Evolutionary conservation across 129 eudicot species (phyloP).

Genomic region (Centaurea solstitialis): DNA sequence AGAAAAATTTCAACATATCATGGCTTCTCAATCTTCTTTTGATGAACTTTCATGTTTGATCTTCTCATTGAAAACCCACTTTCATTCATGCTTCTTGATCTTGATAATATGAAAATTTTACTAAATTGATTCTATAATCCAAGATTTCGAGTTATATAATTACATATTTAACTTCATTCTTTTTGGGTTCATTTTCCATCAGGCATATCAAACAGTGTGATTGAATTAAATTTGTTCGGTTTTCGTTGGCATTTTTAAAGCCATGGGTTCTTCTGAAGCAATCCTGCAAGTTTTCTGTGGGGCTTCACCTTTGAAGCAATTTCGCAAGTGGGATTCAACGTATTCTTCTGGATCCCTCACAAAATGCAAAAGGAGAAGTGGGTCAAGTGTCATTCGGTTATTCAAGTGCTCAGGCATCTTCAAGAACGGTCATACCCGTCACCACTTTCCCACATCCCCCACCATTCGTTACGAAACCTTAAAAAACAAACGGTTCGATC

Average conservation of each 20-base stretch:
- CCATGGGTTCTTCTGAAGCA: conserved; percentile 54
- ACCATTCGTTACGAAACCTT: conserved; percentile 11
- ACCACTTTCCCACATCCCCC: conserved; percentile 15
- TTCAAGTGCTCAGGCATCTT: conserved; percentile 21
- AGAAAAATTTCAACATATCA: neutral
- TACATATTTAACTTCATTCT: neutral
- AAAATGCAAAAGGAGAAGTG: conserved; percentile 36
- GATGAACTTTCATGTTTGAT: neutral
- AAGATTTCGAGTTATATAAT: neutral
- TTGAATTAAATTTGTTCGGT: conserved; percentile 1
- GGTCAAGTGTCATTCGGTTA: conserved; percentile 15
- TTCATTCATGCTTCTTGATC: neutral
- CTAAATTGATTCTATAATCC: neutral
- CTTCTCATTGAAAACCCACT: neutral
- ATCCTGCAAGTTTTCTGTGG: conserved; percentile 43
- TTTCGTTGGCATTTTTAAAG: neutral
- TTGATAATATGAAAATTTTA: neutral
- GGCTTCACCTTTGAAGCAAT: conserved; percentile 34
- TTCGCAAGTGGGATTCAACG: conserved; percentile 21
- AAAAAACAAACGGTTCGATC: neutral
- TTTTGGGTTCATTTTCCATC: neutral
- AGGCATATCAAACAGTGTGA: neutral
- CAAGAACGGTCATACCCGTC: neutral
- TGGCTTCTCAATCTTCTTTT: neutral
- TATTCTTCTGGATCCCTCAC: conserved; percentile 24